Conservation (phyloP, 148 eudicot genomes). For the Fagopyrum esculentum region DNA sequence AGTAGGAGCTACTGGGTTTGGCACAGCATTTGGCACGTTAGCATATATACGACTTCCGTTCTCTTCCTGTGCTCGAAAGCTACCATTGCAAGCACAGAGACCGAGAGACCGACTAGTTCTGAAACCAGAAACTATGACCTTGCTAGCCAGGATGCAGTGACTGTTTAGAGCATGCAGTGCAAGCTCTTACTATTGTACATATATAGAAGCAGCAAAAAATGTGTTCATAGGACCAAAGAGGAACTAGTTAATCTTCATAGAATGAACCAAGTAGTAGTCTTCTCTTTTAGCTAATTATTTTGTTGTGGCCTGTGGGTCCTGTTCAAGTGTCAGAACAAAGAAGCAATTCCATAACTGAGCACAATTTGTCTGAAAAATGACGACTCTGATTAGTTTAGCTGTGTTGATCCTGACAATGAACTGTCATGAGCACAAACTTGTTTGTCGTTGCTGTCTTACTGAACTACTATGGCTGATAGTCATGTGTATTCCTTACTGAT, state of each 20-base stretch:
- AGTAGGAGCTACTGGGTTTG: slow-evolving; percentile 80
- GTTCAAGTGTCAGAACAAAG: too few species aligned
- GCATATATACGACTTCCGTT: slow-evolving; percentile 73
- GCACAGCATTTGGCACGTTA: slow-evolving; percentile 97
- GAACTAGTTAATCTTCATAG: not conserved
- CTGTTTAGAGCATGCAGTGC: slow-evolving; percentile 14
- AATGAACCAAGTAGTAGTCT: not conserved
- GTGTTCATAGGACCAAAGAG: not conserved
- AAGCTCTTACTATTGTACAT: too few species aligned
- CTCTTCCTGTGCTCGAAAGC: slow-evolving; percentile 83
- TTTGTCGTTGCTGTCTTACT: too few species aligned
- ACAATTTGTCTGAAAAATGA: too few species aligned
- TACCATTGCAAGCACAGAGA: slow-evolving; percentile 22
- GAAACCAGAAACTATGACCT: slow-evolving; percentile 42
- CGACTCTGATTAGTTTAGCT: too few species aligned
- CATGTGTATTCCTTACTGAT: slow-evolving; percentile 50
- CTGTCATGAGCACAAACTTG: too few species aligned
- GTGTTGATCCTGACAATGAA: too few species aligned
- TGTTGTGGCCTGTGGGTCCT: not conserved
- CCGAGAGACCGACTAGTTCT: slow-evolving; percentile 17
- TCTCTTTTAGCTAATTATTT: not conserved
- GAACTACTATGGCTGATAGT: too few species aligned
- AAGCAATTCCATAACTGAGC: too few species aligned
- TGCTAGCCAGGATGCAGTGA: slow-evolving; percentile 59
- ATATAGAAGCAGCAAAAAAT: not conserved